phyloP scores from a whole-genome alignment of 2,329 filamentous ascomycete genomes.

The Ophiostoma piceae region DNA sequence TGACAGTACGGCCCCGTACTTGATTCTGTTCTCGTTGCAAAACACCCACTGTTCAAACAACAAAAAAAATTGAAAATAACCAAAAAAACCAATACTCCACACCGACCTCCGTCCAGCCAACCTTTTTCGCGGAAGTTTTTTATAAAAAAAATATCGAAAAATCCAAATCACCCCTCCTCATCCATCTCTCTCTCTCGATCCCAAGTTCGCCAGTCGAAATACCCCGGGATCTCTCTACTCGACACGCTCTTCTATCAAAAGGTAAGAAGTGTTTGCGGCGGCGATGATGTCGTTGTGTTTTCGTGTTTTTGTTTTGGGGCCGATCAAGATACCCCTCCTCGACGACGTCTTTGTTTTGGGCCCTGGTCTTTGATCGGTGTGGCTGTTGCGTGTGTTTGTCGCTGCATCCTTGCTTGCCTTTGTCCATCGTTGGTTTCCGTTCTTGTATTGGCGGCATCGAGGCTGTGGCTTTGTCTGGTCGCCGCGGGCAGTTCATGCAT shows the following conservation, averaged over 20 bases:
- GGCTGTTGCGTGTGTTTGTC: not conserved
- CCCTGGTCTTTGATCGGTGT: not conserved
- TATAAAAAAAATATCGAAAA: constrained; percentile 24
- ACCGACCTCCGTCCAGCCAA: constrained; percentile 25
- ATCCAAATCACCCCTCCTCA: constrained; percentile 22
- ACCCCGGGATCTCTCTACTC: constrained; percentile 3
- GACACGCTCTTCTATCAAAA: constrained; percentile 11
- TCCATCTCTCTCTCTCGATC: not conserved
- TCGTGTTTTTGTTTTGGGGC: too few relatives aligned
- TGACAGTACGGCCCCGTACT: constrained; percentile 51
- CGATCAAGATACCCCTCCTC: not conserved
- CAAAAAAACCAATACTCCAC: constrained; percentile 41
- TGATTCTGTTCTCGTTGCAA: constrained; percentile 56
- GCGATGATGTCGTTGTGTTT: not conserved
- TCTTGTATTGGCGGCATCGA: not conserved
- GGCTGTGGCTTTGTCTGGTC: not conserved
- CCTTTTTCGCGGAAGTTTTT: constrained; percentile 25
- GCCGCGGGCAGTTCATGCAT: not conserved
- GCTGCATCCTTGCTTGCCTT: not conserved
- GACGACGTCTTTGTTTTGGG: constrained; percentile 11
- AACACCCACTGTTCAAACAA: constrained; percentile 47
- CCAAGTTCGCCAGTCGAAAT: constrained; percentile 21
- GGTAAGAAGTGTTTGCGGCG: not conserved
- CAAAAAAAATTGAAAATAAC: constrained; percentile 57
- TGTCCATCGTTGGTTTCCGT: not conserved